Conservation (phyloP, 768 basidiomycete species). For the Mycena haematopus region DNA sequence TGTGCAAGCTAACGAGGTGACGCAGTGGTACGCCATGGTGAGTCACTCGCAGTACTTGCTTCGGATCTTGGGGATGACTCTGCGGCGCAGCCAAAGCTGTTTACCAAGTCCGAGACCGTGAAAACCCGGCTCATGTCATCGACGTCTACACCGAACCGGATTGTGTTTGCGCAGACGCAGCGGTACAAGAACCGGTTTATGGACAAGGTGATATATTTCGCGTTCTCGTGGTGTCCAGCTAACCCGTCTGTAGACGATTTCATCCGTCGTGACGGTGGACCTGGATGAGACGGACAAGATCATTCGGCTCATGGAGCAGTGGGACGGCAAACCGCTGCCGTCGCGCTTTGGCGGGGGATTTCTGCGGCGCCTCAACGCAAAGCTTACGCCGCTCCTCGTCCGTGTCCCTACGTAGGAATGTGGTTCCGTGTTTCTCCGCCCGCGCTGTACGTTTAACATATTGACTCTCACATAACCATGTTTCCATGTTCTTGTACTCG, state of each 20-base stretch:
- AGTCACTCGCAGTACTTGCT: not conserved
- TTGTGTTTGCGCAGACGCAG: constrained; percentile 65
- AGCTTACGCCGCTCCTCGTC: constrained; percentile 59
- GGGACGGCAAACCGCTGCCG: constrained; percentile 62
- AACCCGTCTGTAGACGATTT: constrained; percentile 48
- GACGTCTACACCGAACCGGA: constrained; percentile 60
- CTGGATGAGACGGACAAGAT: constrained; percentile 72
- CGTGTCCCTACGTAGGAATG: constrained; percentile 42
- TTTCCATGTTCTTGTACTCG: no score
- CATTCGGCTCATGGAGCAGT: constrained; percentile 61
- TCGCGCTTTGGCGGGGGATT: constrained; percentile 52
- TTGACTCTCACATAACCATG: not conserved
- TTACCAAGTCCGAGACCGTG: constrained; percentile 56
- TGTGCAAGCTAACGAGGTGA: not conserved
- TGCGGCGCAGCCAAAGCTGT: constrained; percentile 58
- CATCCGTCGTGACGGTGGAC: constrained; percentile 68
- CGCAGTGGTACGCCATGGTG: constrained; percentile 49
- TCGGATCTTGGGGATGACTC: constrained; percentile 7
- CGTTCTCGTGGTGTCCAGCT: not conserved
- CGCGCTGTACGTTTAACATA: not conserved
- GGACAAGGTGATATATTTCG: constrained; percentile 47
- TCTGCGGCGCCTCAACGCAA: constrained; percentile 58
- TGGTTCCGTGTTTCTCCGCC: not conserved
- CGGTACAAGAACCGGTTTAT: constrained; percentile 63
- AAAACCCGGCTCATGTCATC: constrained; percentile 65